Evolutionary conservation across 23 red algal species (phyloP).

Genomic region (Gracilaria domingensis): DNA sequence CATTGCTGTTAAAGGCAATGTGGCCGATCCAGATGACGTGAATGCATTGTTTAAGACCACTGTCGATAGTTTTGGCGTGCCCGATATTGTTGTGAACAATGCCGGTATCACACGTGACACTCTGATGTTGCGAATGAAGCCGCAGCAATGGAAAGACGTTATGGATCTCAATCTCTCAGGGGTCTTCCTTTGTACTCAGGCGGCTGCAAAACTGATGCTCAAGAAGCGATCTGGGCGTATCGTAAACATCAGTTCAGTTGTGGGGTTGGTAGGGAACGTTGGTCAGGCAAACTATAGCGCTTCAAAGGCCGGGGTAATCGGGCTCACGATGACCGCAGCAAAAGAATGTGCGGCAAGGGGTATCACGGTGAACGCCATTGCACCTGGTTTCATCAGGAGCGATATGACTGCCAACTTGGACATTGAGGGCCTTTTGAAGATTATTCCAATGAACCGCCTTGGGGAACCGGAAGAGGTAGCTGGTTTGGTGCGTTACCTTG

Average conservation of each 20-base stretch:
- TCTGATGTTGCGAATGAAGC: slow-evolving; percentile 89
- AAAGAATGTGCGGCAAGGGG: slow-evolving; percentile 93
- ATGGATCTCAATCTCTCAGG: slow-evolving; percentile 97
- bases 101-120: slow-evolving; percentile 96
- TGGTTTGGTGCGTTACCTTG: slow-evolving; percentile 91
- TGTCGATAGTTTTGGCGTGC: slow-evolving; percentile 63
- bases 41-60: slow-evolving; percentile 75
- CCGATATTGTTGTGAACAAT: slow-evolving; percentile 97
- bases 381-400: slow-evolving; percentile 95
- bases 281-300: slow-evolving; percentile 98
- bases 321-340: slow-evolving; percentile 82
- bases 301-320: slow-evolving; percentile 95
- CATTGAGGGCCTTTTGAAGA: slow-evolving; percentile 79
- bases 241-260: slow-evolving; percentile 95
- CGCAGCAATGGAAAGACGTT: slow-evolving; percentile 90
- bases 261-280: slow-evolving; percentile 94
- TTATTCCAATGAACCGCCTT: slow-evolving; percentile 91
- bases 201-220: slow-evolving; percentile 96
- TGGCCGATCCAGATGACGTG: slow-evolving; percentile 76
- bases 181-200: slow-evolving; percentile 95
- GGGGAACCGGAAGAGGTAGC: slow-evolving; percentile 92
- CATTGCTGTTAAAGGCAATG: slow-evolving; percentile 85
- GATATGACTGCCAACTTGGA: slow-evolving; percentile 93
- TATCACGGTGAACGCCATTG: slow-evolving; percentile 93
- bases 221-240: slow-evolving; percentile 94